Evolutionary conservation across 257 asterid genomes (phyloP), one percentile per base, ranked within the genome.

Genomic region (Knoxia roxburghii): DNA sequence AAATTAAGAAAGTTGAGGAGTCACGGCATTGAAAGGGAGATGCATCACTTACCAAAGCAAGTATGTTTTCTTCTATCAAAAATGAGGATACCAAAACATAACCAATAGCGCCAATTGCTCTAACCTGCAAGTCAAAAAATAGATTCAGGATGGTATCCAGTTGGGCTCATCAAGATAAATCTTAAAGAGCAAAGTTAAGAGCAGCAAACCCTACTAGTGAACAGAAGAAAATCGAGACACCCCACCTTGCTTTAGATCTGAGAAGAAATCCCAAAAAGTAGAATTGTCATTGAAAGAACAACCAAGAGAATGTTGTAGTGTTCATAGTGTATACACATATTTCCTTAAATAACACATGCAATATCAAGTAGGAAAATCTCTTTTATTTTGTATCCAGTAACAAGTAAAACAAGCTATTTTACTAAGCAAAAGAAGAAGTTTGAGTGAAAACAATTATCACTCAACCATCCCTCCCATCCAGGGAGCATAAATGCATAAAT

Each of bases 41-140:
- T 39, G 9, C 45, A 37, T 26, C 45, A 60, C 45, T 83, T 94
- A 94, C 96, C 95, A 94, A 59, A 13, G 85, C 87, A 48, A 88
- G 95, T 72, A 94, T 90, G 82, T 94, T 94, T 79, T 90, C 99
- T 80, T 95, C 91, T 48, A 94, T 82, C 69, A 94, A 79, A 77
- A 86, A 88, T 12, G 99, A 94, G 77, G 90, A 84, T 35, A 94
- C 65, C 40, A 87, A 75, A 65, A 94, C 96, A 50, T 91, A 90
- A 68, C 87, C 89, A 14, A 94, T 67, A 64, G 95, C 95, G 61
- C 99, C 99, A 14, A 76, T 56, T 20, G 97, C 95, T 73, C 97
- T 89, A 80, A 89, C 93, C 97, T 94, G 84, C 80, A 76, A 61
- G 63, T 50, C 57, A 65, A 75, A 74, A 1, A 35, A 17, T 48